Conservation (phyloP, 176 grass and related monocot genomes). For the Otatea glauca region DNA sequence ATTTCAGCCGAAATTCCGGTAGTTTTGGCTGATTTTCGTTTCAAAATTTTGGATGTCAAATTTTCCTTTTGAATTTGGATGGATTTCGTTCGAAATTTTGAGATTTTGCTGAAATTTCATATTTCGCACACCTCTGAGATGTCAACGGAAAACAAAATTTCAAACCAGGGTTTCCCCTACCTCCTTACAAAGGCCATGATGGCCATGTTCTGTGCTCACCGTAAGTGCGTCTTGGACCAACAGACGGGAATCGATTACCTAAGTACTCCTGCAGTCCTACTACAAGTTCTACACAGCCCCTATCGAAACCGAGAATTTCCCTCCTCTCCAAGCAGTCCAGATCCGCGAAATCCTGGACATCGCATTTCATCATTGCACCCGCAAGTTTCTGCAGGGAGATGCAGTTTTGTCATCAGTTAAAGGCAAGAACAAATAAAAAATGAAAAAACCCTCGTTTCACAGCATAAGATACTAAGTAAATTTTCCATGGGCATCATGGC, state of each 20-base stretch:
- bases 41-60: no score
- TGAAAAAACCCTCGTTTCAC: neutral
- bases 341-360: slow-evolving; percentile 54
- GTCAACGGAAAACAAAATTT: no score
- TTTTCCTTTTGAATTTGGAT: no score
- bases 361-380: slow-evolving; percentile 48
- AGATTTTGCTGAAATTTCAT: no score
- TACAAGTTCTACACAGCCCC: neutral
- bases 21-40: no score
- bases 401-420: slow-evolving; percentile 50
- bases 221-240: neutral
- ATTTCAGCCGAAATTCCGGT: no score
- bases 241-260: slow-evolving; percentile 12
- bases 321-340: slow-evolving; percentile 45
- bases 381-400: slow-evolving; percentile 37
- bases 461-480: neutral
- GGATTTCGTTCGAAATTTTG: no score
- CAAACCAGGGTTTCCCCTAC: neutral
- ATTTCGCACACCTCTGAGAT: no score
- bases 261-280: neutral
- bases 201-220: neutral
- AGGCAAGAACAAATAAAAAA: neutral
- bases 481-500: slow-evolving; percentile 29
- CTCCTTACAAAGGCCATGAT: slow-evolving; percentile 28
- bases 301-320: slow-evolving; percentile 6